phyloP scores from a whole-genome alignment of 2,329 filamentous ascomycete species.

The Ramularia endophylla region DNA sequence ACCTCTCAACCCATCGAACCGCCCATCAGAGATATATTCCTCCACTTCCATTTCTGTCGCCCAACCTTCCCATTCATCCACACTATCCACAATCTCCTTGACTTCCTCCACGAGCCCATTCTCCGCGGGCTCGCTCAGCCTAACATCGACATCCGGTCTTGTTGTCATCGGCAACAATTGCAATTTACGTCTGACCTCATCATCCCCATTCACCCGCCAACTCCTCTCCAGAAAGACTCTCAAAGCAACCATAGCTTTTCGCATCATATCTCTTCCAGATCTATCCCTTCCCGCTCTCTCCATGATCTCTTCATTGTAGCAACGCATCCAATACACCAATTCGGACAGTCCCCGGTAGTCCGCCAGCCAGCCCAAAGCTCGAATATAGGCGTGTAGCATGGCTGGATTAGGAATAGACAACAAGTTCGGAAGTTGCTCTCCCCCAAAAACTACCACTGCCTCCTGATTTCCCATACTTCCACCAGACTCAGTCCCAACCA shows the following conservation, averaged over 20 bases:
- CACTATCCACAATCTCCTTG: conserved; percentile 25
- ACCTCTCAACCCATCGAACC: conserved; percentile 7
- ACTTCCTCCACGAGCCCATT: conserved; percentile 16
- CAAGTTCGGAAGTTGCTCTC: conserved; percentile 25
- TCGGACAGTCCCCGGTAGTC: conserved; percentile 54
- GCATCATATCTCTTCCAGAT: conserved; percentile 29
- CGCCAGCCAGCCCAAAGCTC: conserved; percentile 55
- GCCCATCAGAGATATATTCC: conserved; percentile 19
- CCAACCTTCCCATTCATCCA: conserved; percentile 41
- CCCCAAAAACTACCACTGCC: too few relatives aligned
- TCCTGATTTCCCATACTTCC: neutral
- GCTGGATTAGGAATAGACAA: conserved; percentile 42
- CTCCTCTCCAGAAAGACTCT: conserved; percentile 37
- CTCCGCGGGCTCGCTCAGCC: conserved; percentile 14
- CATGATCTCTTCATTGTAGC: conserved; percentile 38
- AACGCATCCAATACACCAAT: conserved; percentile 54
- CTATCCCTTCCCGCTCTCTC: conserved; percentile 23
- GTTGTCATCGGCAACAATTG: neutral
- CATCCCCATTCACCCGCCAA: conserved; percentile 12
- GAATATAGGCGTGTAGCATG: conserved; percentile 55
- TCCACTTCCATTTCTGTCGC: conserved; percentile 37
- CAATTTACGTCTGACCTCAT: conserved; percentile 1
- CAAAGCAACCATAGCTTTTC: conserved; percentile 35
- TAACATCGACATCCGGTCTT: neutral
- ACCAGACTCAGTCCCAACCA: conserved; percentile 6